These are phyloP conservation scores for Ustilaginoidea virens DNA, from an alignment of 2,329 filamentous ascomycete species.

Conservation along the genomic window DNA sequence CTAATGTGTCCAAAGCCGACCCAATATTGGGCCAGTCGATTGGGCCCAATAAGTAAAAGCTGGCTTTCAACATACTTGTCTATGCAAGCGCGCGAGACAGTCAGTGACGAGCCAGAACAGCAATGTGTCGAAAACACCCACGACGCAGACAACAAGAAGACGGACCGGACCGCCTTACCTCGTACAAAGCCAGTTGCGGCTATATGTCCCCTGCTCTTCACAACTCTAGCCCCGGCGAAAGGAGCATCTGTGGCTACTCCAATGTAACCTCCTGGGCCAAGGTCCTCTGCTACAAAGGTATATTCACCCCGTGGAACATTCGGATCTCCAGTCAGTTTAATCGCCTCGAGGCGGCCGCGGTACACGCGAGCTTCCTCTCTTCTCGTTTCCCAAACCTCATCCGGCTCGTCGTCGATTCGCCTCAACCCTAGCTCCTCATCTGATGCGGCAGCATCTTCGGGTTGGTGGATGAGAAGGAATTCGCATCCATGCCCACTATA, in stretches of 20 bases:
- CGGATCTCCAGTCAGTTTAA: conserved; percentile 84
- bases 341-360: conserved; percentile 57
- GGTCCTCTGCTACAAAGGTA: conserved; percentile 66
- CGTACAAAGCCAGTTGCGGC: conserved; percentile 55
- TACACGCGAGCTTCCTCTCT: conserved; percentile 35
- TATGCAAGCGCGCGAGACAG: conserved; percentile 16
- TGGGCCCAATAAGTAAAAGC: conserved; percentile 62
- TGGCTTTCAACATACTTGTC: conserved; percentile 62
- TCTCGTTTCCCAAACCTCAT: conserved; percentile 28
- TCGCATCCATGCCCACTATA: conserved; percentile 82
- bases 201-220: conserved; percentile 63
- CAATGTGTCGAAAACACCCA: no score
- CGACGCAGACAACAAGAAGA: background rate
- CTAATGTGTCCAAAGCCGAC: conserved; percentile 43
- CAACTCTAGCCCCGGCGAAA: conserved; percentile 61
- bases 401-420: conserved; percentile 24
- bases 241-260: conserved; percentile 47
- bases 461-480: conserved; percentile 70
- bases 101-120: no score
- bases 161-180: conserved; percentile 34
- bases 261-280: conserved; percentile 51
- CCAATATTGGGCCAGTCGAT: conserved; percentile 75
- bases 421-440: conserved; percentile 25
- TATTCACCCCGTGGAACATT: conserved; percentile 80
- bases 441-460: conserved; percentile 27